Percentiles rank a stretch among this genome's conserved stretches.
Conservation (phyloP, 75 land plant genomes). For the Ceratopteris richardii region DNA sequence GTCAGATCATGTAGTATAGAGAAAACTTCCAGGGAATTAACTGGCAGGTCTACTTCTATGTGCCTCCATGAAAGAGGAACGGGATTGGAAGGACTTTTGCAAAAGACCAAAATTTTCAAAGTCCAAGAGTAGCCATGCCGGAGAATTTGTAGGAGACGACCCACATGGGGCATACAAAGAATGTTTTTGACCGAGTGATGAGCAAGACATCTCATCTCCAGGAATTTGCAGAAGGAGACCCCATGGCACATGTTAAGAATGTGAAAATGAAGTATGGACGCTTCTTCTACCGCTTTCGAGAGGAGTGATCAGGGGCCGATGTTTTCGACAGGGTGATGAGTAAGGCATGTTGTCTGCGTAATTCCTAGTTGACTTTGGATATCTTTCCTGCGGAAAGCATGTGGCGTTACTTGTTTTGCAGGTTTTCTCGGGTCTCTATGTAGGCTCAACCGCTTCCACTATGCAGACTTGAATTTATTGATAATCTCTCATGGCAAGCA, state of each 20-base stretch:
- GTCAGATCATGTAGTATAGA: constrained; percentile 35
- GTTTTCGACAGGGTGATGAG: constrained; percentile 88
- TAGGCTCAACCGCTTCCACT: constrained; percentile 40
- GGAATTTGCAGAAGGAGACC: constrained; percentile 85
- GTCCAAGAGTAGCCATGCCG: constrained; percentile 79
- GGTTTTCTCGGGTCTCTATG: constrained; percentile 90
- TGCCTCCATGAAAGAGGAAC: constrained; percentile 73
- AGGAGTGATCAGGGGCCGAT: constrained; percentile 94
- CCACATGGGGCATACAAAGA: no score
- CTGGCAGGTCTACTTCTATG: constrained; percentile 86
- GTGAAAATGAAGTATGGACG: constrained; percentile 55
- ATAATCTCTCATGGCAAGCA: constrained; percentile 85
- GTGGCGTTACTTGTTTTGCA: constrained; percentile 23
- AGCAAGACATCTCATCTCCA: constrained; percentile 96
- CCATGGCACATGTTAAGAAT: constrained; percentile 61
- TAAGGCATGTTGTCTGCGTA: no score
- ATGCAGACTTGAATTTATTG: constrained; percentile 52
- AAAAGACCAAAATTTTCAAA: constrained; percentile 44
- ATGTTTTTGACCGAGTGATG: no score
- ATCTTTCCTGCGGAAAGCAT: no score
- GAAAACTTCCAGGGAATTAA: constrained; percentile 8
- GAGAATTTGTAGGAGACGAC: no score
- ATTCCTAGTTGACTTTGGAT: neutral
- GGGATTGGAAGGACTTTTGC: constrained; percentile 64
- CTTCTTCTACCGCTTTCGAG: constrained; percentile 89